Evolutionary conservation across 169 alveolate species (phyloP), one percentile per base, ranked within the genome.

Genomic region (Plasmodium malariae): DNA sequence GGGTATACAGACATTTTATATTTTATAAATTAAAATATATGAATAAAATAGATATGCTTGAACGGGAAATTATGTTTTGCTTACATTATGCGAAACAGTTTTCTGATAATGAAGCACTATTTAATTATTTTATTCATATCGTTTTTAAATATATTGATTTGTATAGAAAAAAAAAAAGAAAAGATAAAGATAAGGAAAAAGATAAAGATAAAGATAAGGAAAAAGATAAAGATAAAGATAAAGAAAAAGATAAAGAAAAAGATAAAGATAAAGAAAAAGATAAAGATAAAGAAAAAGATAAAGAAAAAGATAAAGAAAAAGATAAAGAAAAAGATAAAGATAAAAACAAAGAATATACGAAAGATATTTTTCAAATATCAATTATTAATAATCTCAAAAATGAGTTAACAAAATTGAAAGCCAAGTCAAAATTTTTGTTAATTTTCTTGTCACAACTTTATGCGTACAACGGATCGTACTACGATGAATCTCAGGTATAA

Each of bases 1-100:
- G 91, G 91, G 91, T 85, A 26, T 85, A 85, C 48, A 67, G 91
- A 55, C 55, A 85, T 69, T 85, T 85, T 85, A 55, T 85, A 12
- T 32, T 85, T 43, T 49, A 37, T 24, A 85, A 85, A 85, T 68
- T 85, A 60, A 67, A 69, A 30, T 70, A 85, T 59, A 51, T 71
- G n/a, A 37, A 60, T 26, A 19, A 68, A 30, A 40, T 37, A 85
- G 26, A 19, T 4, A 69, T 51, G 54, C 26, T 85, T 26, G 57
- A 85, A 49, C 48, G 37, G 49, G 91, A 85, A 85, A 85, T 85
- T 67, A 34, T 24, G 19, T 69, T 85, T 2, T 85, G 91, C 48
- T 57, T 85, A 54, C 54, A 67, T 54, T 85, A 68, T 67, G 73
- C 87, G 14, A 54, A 68, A n/a, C 62, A 85, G 48, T 68, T 85